These are phyloP conservation scores for Panellus pusillus DNA, from an alignment of 768 basidiomycete genomes.

Conservation along the genomic window DNA sequence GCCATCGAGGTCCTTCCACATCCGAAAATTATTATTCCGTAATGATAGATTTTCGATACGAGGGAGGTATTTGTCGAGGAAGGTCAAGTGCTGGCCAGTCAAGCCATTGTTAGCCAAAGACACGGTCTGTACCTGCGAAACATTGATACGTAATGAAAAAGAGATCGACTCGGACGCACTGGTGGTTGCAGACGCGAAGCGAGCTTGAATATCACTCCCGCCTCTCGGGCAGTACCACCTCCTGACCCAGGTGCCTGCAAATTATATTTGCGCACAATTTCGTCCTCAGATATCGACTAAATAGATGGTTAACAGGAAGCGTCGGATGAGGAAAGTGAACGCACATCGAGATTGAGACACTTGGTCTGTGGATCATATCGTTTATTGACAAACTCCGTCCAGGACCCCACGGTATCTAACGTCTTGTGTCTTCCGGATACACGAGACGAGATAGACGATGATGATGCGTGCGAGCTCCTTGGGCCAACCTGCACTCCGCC, in stretches of 20 bases:
- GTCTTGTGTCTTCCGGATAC: conserved; percentile 29
- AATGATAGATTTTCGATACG: conserved; percentile 77
- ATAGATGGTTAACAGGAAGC: conserved; percentile 23
- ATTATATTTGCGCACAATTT: conserved; percentile 68
- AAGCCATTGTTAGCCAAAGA: conserved; percentile 79
- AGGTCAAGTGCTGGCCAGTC: conserved; percentile 56
- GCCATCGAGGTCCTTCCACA: conserved; percentile 69
- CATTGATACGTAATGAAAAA: conserved; percentile 1
- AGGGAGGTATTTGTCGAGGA: conserved; percentile 74
- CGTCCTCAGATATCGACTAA: conserved; percentile 79
- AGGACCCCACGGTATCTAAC: conserved; percentile 52
- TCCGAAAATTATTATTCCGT: conserved; percentile 71
- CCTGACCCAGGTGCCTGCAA: conserved; percentile 69
- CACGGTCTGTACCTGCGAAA: conserved; percentile 66
- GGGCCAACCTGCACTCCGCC: conserved; percentile 20
- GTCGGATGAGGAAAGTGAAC: conserved; percentile 27
- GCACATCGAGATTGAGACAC: conserved; percentile 82
- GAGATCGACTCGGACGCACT: conserved; percentile 38
- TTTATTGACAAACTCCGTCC: conserved; percentile 71
- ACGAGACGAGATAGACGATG: conserved; percentile 25
- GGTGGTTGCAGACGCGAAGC: conserved; percentile 76
- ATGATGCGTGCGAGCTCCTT: conserved; percentile 8
- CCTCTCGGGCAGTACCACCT: conserved; percentile 62
- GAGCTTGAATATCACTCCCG: conserved; percentile 86
- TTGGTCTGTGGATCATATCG: conserved; percentile 69